A percentile compares a stretch with the other conserved stretches of the same genome.
Evolutionary conservation across 192 early-diverging fungal species (phyloP).

Genomic region (Coemansia sp.): DNA sequence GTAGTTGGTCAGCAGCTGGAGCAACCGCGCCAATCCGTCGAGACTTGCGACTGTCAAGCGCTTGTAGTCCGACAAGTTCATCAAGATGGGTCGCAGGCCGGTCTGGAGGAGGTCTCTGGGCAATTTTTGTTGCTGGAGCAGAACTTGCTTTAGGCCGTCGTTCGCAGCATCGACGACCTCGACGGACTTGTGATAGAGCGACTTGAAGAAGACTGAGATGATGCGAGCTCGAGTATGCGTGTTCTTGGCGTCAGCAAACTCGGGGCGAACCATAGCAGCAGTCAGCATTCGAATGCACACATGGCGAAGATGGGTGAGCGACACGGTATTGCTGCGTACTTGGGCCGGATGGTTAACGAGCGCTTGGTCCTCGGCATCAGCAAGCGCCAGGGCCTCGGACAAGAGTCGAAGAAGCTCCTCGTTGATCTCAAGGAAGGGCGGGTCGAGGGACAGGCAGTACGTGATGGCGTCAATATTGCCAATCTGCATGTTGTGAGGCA

Average conservation of each 20-base stretch:
- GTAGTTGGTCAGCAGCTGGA: conserved; percentile 94
- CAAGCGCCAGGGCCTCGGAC: conserved; percentile 88
- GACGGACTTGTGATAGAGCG: conserved; percentile 89
- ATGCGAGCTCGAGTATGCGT: conserved; percentile 82
- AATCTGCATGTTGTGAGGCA: conserved; percentile 96
- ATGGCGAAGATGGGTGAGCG: conserved; percentile 84
- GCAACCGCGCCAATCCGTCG: conserved; percentile 89
- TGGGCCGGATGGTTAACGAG: conserved; percentile 75
- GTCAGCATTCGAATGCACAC: conserved; percentile 97
- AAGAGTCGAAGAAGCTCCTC: conserved; percentile 89
- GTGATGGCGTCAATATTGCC: conserved; percentile 99
- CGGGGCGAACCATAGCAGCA: conserved; percentile 86
- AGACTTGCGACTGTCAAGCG: conserved; percentile 87
- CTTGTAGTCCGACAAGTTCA: conserved; percentile 94
- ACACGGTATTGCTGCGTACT: conserved; percentile 77
- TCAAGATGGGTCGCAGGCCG: conserved; percentile 93
- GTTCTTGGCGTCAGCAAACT: conserved; percentile 75
- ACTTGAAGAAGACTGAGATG: conserved; percentile 98
- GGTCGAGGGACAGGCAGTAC: conserved; percentile 85
- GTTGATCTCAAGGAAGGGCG: conserved; percentile 85
- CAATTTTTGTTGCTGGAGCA: conserved; percentile 64
- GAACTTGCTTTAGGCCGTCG: conserved; percentile 79
- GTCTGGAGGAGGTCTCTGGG: conserved; percentile 94
- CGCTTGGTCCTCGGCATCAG: conserved; percentile 97
- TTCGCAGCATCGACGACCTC: conserved; percentile 96